Evolutionary conservation across 495 filamentous ascomycete genomes (phyloP).

Genomic region (Terfezia claveryi): DNA sequence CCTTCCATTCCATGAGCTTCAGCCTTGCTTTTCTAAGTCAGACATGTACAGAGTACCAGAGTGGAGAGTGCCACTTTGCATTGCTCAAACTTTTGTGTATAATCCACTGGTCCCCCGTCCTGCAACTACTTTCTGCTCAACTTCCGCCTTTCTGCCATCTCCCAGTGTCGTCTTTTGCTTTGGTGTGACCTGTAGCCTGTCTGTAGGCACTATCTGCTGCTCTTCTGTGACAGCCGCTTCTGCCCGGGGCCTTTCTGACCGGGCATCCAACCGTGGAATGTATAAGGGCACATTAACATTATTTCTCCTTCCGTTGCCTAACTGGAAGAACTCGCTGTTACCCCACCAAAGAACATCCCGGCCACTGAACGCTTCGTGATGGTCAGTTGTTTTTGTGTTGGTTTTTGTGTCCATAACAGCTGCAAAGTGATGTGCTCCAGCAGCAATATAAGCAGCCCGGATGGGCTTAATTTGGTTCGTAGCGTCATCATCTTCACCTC

Average conservation of each 20-base stretch:
- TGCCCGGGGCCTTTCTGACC: conserved; percentile 19
- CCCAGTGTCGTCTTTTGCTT: conserved; percentile 34
- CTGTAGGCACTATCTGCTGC: conserved; percentile 26
- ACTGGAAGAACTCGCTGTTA: conserved; percentile 77
- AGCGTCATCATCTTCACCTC: conserved; percentile 37
- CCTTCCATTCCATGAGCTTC: too few species aligned
- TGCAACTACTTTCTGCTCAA: conserved; percentile 81
- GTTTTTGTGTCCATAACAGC: conserved; percentile 52
- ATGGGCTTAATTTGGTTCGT: conserved; percentile 49
- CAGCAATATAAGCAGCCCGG: conserved; percentile 43
- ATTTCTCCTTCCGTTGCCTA: conserved; percentile 74
- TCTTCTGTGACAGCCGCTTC: conserved; percentile 20
- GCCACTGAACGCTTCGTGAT: conserved; percentile 59
- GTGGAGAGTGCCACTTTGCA: too few species aligned
- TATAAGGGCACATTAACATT: conserved; percentile 53
- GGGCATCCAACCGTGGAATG: conserved; percentile 39
- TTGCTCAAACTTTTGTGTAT: background rate
- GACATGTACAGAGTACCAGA: too few species aligned
- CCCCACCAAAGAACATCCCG: conserved; percentile 75
- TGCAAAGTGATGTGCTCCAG: conserved; percentile 55
- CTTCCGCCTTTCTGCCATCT: conserved; percentile 40
- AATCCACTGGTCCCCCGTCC: conserved; percentile 67
- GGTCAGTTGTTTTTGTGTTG: conserved; percentile 29
- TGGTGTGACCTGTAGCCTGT: conserved; percentile 74
- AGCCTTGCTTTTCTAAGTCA: too few species aligned